Percentiles rank a stretch among this genome's conserved stretches.
These are phyloP conservation scores for Fusarium tjaetaba DNA, from an alignment of 2,329 filamentous ascomycete species.

Conservation along the genomic window DNA sequence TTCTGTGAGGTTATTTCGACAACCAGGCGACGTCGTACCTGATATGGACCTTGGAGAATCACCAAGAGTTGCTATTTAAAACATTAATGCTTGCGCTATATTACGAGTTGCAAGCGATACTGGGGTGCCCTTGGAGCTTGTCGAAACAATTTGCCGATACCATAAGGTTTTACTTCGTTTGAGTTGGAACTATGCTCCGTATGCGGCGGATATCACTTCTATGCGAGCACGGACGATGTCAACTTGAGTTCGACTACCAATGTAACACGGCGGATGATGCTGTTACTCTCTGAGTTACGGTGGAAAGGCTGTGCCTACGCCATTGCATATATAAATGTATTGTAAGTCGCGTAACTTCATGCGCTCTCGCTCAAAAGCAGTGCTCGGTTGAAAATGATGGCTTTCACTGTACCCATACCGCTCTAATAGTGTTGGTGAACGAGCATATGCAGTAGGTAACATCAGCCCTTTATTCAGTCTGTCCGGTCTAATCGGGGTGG, in stretches of 20 bases:
- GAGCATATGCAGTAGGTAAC: background rate
- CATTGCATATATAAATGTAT: slow-evolving; percentile 6
- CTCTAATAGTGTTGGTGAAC: slow-evolving; percentile 3
- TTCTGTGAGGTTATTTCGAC: background rate
- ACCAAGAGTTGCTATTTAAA: background rate
- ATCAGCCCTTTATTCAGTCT: background rate
- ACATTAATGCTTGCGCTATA: background rate
- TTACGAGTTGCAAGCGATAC: background rate
- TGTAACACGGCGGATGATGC: background rate
- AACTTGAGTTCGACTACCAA: background rate
- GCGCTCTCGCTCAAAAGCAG: background rate
- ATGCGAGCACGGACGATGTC: slow-evolving; percentile 9
- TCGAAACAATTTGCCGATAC: slow-evolving; percentile 23
- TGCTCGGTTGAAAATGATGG: background rate
- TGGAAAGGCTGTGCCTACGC: background rate
- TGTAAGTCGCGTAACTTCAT: slow-evolving; percentile 4
- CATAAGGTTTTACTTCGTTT: background rate
- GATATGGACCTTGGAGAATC: background rate
- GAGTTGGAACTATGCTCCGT: background rate
- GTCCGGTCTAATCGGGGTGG: background rate
- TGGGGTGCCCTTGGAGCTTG: background rate
- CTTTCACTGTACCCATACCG: background rate
- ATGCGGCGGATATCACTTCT: background rate
- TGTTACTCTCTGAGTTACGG: background rate
- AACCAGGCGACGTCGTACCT: background rate